Conservation (phyloP, 1,284 basidiomycete species). For the Cerioporus squamosus region DNA sequence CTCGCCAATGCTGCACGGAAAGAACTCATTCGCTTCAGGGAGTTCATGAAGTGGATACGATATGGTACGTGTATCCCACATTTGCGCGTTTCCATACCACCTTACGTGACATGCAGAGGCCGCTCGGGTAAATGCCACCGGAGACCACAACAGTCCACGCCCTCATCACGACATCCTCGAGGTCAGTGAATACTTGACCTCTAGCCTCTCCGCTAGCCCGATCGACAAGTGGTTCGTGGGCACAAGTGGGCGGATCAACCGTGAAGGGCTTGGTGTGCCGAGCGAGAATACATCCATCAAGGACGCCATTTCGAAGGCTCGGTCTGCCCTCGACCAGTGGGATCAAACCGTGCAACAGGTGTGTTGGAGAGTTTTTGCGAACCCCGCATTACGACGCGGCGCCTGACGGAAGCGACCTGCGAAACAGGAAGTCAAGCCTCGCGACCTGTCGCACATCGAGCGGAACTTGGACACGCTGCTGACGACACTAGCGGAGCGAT, state of each 20-base stretch:
- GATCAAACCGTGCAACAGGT: slow-evolving; percentile 23
- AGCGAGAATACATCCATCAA: slow-evolving; percentile 17
- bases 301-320: slow-evolving; percentile 13
- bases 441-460: slow-evolving; percentile 60
- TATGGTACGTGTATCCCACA: slow-evolving; percentile 53
- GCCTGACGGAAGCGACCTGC: not conserved
- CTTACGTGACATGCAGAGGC: slow-evolving; percentile 29
- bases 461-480: slow-evolving; percentile 72
- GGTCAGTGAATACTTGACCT: slow-evolving; percentile 78
- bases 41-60: slow-evolving; percentile 79
- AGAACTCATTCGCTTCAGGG: slow-evolving; percentile 71
- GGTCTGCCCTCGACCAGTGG: slow-evolving; percentile 18
- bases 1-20: slow-evolving; percentile 64
- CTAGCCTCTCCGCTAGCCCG: slow-evolving; percentile 66
- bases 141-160: slow-evolving; percentile 48
- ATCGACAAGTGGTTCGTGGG: slow-evolving; percentile 83
- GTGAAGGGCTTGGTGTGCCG: slow-evolving; percentile 55
- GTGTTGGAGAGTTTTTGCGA: not conserved
- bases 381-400: not conserved
- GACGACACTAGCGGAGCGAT: slow-evolving; percentile 62
- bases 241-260: slow-evolving; percentile 58
- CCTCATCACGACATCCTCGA: slow-evolving; percentile 77
- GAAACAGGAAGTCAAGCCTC: slow-evolving; percentile 50
- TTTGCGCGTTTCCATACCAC: not conserved
- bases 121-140: slow-evolving; percentile 31